Base-by-base conservation (phyloP, 352 stramenopile genomes). In the Globisporangium recalcitrans region DNA sequence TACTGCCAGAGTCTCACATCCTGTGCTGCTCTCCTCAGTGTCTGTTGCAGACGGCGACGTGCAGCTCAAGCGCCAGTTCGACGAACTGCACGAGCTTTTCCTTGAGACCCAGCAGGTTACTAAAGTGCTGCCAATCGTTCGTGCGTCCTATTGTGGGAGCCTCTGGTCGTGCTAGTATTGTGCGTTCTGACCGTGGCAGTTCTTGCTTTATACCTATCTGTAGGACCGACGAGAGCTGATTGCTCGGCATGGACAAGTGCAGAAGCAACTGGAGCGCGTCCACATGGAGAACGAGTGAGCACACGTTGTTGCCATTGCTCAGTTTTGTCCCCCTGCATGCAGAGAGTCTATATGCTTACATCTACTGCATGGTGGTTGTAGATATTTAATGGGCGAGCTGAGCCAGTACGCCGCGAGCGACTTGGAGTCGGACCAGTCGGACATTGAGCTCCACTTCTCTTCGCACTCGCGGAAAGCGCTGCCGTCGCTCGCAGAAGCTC, bases 361-460 rank as follows among this genome's bases (percentile, higher is more conserved):
- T 9, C 7, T 32, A 6, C 2, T 29, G 14, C 8, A 31, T 24
- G 11, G 11, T 21, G 36, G 4, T 31, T 5, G 31, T 14, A 82
- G 74, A 26, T 79, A 76, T 58, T 65, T 84, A 38, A 60, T 84
- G 29, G 40, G 48, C 29, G 65, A 84, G 38, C 59, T 84, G 58
- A 69, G 59, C 26, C 65, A 70, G 54, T 84, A 77, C 54, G 47
- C 64, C 36, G 51, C 60, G 53, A 80, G 72, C 42, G 75, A 84
- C 59, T 73, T 84, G 48, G 75, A 81, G 53, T 79, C 75, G 34
- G 75, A 81, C 36, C 60, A 75, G 60, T 82, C 74, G 14, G 74
- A 82, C 52, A 46, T 72, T 8, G 70, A 80, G 44, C 40, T 63
- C 5, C 53, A 73, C n/a, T 47, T 63, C 21, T 8, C 55, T 10